Evolutionary conservation across 768 basidiomycete genomes (phyloP), one percentile per base, ranked within the genome.

Genomic region (Lactarius evosmus): DNA sequence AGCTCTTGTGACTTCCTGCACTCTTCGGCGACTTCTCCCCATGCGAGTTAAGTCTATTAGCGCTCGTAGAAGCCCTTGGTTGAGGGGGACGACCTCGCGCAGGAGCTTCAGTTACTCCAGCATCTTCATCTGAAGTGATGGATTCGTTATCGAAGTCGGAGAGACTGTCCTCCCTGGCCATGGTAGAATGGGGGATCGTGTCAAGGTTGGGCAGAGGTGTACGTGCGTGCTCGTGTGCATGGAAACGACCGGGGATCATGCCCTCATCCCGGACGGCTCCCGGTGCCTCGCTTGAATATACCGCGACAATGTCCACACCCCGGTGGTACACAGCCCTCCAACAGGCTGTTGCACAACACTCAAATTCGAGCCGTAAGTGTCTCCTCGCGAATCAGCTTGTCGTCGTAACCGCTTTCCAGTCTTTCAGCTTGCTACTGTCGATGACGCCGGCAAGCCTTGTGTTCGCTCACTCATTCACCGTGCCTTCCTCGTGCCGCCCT

Each of bases 381-480:
- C 30, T 44, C 25, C 44, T 14, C 25, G 46, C 22, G 25, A 49
- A 14, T 16, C 12, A 12, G 0, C 46, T 4, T 16, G 12, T 16
- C 12, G 19, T 32, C 14, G 38, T 34, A 12, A 22, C 17, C 19
- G 1, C 25, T 12, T 17, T 30, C 52, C 56, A 89, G 89, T 83
- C 30, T 77, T 80, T 63, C 88, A 89, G 69, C 73, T 90, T 41
- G 83, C 86, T 0, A 83, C 85, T 0, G 72, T 85, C 49, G 83
- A 83, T 68, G 70, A 76, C 6, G 71, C 72, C 19, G 66, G 67
- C 51, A 71, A 73, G 9, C 87, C 89, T 1, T 85, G 79, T 61
- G 89, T 86, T 46, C 88, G 91, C 67, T 82, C 86, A 4, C 80
- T 80, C 63, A 75, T 89, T 58, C 84, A 89, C 64, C 84, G 90